Base-by-base conservation (phyloP, 1,284 basidiomycete genomes). In the Boletus subluridellus region DNA sequence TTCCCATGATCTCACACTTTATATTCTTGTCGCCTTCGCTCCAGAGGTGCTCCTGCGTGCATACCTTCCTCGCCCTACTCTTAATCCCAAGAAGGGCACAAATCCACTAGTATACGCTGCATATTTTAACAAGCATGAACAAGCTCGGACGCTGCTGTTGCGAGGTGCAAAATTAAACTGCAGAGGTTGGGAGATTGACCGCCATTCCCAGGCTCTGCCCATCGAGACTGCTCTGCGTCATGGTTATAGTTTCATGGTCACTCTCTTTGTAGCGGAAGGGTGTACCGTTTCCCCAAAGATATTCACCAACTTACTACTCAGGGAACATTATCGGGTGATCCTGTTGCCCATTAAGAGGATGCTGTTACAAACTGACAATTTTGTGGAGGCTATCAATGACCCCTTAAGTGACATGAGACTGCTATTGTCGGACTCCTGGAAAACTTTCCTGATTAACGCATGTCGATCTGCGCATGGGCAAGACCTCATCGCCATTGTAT, bases 211-310 rank as follows among this genome's bases (percentile, higher is more conserved):
- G 17, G 24, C 1, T 8, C 24, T 57, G 14, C 53, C 55, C 24
- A 56, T 57, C 24, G 53, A 57, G 17, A 42, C 35, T 34, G 55
- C 55, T 26, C 4, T 57, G 8, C 37, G 1, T 1, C n/a, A 46
- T 2, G 5, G 4, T 5, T 44, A 47, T 4, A 39, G 35, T 28
- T 6, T 3, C 24, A 21, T 57, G 5, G 37, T 41, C 3, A 2
- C 55, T 3, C 14, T 47, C 21, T 57, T 56, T 6, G 17, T 37
- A 37, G 35, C 35, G 1, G 35, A 56, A 57, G 55, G 55, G 24
- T 37, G 46, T 14, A 8, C 7, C 6, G 17, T 52, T 11, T 10
- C 52, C 8, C 4, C 8, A 3, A 7, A 41, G 10, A 28, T 17
- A 14, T 56, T 55, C 37, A 4, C 17, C 11, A 1, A 21, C 5